Conservation (phyloP, 495 filamentous ascomycete species). For the Podospora pseudopauciseta region DNA sequence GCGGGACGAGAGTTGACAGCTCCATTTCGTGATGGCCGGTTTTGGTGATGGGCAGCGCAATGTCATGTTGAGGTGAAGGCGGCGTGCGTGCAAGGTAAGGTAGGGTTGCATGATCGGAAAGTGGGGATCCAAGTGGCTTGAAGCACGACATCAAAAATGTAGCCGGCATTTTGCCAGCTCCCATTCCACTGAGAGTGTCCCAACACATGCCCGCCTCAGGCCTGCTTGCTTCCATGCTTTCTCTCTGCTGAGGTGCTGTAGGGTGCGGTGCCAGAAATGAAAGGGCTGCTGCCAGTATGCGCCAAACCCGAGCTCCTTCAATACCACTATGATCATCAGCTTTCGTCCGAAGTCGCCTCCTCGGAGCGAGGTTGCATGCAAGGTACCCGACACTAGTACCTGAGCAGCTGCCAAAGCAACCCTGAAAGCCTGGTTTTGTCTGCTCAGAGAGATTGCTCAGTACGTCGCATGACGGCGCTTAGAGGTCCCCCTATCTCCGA, state of each 20-base stretch:
- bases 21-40: background rate
- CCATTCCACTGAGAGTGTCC: constrained; percentile 24
- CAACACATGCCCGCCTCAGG: constrained; percentile 19
- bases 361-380: constrained; percentile 21
- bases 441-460: constrained; percentile 1
- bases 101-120: constrained; percentile 35
- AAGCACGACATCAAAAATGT: constrained; percentile 23
- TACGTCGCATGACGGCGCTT: constrained; percentile 11
- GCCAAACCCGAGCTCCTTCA: background rate
- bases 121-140: constrained; percentile 17
- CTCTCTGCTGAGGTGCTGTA: constrained; percentile 7
- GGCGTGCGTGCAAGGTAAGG: constrained; percentile 2
- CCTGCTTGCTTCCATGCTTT: constrained; percentile 12
- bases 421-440: constrained; percentile 20
- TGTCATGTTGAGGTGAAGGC: constrained; percentile 2
- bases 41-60: background rate
- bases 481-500: constrained; percentile 1
- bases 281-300: constrained; percentile 14
- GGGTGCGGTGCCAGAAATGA: constrained; percentile 26
- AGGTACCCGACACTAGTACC: constrained; percentile 32
- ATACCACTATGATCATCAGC: constrained; percentile 19
- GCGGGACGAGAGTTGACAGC: background rate
- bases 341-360: constrained; percentile 15
- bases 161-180: constrained; percentile 35
- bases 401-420: background rate